A percentile compares a stretch with the other conserved stretches of the same genome.
Evolutionary conservation across 768 basidiomycete species (phyloP).

Genomic region (Amanita rubescens): DNA sequence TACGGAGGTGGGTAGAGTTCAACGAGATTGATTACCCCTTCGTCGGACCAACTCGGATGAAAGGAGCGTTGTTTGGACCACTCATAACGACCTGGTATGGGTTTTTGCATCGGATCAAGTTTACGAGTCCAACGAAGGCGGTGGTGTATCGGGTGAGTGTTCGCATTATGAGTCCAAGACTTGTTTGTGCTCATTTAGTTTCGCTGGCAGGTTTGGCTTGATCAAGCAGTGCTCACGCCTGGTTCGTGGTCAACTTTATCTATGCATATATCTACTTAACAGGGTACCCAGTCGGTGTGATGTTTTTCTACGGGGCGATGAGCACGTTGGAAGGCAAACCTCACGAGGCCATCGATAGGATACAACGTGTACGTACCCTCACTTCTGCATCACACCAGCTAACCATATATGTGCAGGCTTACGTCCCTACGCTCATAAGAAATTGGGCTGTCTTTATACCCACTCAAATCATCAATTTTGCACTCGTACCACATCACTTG

Average conservation of each 20-base stretch:
- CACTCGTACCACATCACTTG: conserved; percentile 67
- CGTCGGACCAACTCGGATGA: not conserved
- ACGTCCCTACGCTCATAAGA: conserved; percentile 63
- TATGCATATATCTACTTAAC: not conserved
- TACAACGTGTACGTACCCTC: conserved; percentile 30
- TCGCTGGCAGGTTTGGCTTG: conserved; percentile 60
- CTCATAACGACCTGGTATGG: conserved; percentile 78
- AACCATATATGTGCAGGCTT: conserved; percentile 35
- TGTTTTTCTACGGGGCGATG: conserved; percentile 64
- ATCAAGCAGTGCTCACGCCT: conserved; percentile 75
- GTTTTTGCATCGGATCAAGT: conserved; percentile 62
- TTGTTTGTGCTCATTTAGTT: not conserved
- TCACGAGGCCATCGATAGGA: conserved; percentile 37
- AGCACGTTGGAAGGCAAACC: conserved; percentile 73
- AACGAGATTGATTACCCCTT: too few species aligned
- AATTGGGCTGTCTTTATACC: conserved; percentile 74
- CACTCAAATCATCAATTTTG: conserved; percentile 74
- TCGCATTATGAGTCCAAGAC: not conserved
- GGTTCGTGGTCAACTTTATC: conserved; percentile 29
- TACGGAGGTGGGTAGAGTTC: conserved; percentile 67
- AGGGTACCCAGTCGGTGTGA: conserved; percentile 31
- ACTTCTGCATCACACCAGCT: not conserved
- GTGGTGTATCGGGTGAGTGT: conserved; percentile 53
- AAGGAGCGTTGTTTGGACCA: conserved; percentile 73
- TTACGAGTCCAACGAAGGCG: conserved; percentile 50